Evolutionary conservation across 2,329 filamentous ascomycete genomes (phyloP), one percentile per base, ranked within the genome.

Genomic region (Nigrospora oryzae): DNA sequence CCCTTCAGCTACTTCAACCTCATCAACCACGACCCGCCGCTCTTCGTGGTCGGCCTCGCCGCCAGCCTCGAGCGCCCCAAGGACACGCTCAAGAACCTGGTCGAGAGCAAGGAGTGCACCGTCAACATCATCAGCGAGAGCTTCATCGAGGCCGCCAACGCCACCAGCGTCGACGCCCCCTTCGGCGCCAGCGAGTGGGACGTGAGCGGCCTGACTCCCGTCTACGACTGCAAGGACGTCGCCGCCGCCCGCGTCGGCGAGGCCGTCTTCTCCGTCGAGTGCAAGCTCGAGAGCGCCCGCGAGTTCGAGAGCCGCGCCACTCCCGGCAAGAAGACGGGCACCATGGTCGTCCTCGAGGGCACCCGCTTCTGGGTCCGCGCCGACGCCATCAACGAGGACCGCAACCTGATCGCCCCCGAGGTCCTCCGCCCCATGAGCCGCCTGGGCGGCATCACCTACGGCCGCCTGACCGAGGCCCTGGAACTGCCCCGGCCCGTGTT

Each of bases 1-100:
- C 90, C 89, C 0, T 95, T 93, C 64, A 86, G 79, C 58, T 96
- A 93, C 69, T 89, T 89, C 62, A 84, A 89, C 61, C 65, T 95
- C 50, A 74, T 95, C 53, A 81, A 81, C 63, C 86, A 93, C 61
- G 90, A 96, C 60, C 91, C 90, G 5, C 90, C 90, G 0, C 70
- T 94, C 37, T 94, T 96, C 63, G 75, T 79, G 10, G 68, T 82
- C 28, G 75, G 78, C 37, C 70, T 79, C 58, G 56, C 70, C 5
- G 61, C 64, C 14, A 49, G 64, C 4, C 53, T 73, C 7, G 63
- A 61, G 5, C 64, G 68, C 4, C 79, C 84, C 16, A 96, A 95
- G 64, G 90, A 96, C 63, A 83, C 84, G 34, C 69, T 95, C 44
- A 73, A 71, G 55, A 94, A 95, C 61, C 67, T 96, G 46, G 57